These are phyloP conservation scores for Pyrus communis DNA, from an alignment of 306 rosid species.

Conservation along the genomic window DNA sequence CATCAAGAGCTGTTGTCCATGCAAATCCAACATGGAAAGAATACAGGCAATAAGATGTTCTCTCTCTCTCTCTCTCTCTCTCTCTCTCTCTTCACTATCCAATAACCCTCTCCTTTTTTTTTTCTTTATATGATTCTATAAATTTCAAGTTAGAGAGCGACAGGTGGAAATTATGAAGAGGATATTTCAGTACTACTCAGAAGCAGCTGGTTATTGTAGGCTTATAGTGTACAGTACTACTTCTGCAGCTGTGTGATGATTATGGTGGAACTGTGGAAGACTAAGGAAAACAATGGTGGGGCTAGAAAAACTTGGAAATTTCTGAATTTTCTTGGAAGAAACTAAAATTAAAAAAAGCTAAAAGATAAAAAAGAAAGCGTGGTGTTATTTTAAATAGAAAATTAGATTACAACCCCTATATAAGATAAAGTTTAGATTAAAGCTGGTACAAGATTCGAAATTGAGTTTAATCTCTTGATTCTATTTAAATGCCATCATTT, in stretches of 20 bases:
- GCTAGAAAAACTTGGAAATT: slow-evolving; percentile 22
- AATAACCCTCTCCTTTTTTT: slow-evolving; percentile 15
- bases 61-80: neutral
- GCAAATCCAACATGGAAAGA: slow-evolving; percentile 28
- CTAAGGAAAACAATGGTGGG: neutral
- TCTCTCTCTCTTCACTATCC: slow-evolving; percentile 21
- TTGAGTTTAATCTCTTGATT: too few species aligned
- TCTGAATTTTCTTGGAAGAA: neutral
- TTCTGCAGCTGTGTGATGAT: slow-evolving; percentile 34
- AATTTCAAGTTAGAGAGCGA: slow-evolving; percentile 19
- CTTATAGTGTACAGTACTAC: slow-evolving; percentile 15
- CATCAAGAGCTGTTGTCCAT: slow-evolving; percentile 24
- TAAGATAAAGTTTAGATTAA: too few species aligned
- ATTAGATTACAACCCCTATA: too few species aligned
- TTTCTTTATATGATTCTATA: neutral
- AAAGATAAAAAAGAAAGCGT: too few species aligned
- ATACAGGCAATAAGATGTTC: slow-evolving; percentile 8
- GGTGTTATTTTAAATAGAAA: too few species aligned
- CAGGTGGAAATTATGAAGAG: slow-evolving; percentile 3
- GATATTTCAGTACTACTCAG: neutral
- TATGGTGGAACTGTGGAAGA: slow-evolving; percentile 35
- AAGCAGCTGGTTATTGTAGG: slow-evolving; percentile 18
- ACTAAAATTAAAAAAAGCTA: neutral
- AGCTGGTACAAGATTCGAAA: too few species aligned
- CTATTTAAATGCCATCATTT: too few species aligned